phyloP scores from a whole-genome alignment of 2,329 filamentous ascomycete species.

The Aspergillus sp. region DNA sequence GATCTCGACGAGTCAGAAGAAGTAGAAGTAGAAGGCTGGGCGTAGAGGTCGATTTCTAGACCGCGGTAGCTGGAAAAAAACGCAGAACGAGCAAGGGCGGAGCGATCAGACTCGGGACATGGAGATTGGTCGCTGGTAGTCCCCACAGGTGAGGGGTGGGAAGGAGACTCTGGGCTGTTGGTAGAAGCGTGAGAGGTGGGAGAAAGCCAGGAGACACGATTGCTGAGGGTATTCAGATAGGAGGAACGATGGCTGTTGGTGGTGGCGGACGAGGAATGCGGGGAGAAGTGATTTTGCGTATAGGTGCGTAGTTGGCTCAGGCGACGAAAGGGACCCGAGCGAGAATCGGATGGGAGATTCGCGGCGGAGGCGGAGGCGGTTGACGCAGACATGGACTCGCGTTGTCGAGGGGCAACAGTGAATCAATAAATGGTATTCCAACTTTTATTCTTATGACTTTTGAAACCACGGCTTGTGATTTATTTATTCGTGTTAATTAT shows the following conservation, averaged over 20 bases:
- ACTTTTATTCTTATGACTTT: not conserved
- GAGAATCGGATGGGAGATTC: conserved; percentile 25
- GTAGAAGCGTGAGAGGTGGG: conserved; percentile 18
- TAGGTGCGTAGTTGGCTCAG: conserved; percentile 38
- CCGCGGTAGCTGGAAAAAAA: conserved; percentile 15
- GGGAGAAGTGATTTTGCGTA: conserved; percentile 27
- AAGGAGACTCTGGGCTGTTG: conserved; percentile 18
- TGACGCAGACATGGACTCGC: conserved; percentile 23
- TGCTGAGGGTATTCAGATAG: conserved; percentile 31
- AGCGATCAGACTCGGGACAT: conserved; percentile 27
- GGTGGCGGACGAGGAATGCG: conserved; percentile 14
- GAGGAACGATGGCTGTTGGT: conserved; percentile 19
- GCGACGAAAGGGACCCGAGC: conserved; percentile 33
- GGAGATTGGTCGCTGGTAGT: conserved; percentile 14
- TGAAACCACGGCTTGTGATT: too few relatives aligned
- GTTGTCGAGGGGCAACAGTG: not conserved
- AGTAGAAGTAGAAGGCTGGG: conserved; percentile 17
- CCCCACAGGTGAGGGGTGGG: conserved; percentile 12
- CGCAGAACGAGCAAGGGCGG: conserved; percentile 12
- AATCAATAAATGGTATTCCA: not conserved
- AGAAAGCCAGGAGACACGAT: conserved; percentile 31
- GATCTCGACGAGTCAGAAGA: conserved; percentile 24
- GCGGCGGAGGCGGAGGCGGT: conserved; percentile 33
- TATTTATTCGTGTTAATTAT: too few relatives aligned
- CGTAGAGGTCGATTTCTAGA: conserved; percentile 15